Conservation (phyloP, 176 grass and related monocot species). For the Elaeis guineensis region DNA sequence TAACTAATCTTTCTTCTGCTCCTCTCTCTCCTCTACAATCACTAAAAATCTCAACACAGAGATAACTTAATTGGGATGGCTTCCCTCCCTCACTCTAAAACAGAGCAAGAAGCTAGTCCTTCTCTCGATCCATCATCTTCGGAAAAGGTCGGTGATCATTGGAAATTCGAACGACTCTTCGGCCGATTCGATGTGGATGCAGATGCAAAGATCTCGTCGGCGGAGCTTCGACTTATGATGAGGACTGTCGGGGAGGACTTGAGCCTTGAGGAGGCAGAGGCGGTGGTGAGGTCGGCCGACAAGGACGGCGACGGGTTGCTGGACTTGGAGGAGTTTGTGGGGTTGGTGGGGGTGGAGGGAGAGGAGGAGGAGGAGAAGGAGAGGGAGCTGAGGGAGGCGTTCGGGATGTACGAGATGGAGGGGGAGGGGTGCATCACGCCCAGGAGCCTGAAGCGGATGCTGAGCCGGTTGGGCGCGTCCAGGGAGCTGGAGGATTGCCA, state of each 20-base stretch:
- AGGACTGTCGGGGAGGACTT: conserved; percentile 18
- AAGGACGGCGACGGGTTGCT: conserved; percentile 24
- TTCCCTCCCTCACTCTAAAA: too few relatives aligned
- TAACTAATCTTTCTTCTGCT: too few relatives aligned
- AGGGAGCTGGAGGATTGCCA: conserved; percentile 24
- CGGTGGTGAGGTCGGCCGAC: conserved; percentile 19
- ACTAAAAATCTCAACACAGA: too few relatives aligned
- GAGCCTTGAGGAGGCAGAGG: conserved; percentile 21
- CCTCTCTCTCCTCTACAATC: too few relatives aligned
- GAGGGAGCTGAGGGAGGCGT: conserved; percentile 24
- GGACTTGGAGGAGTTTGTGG: conserved; percentile 28
- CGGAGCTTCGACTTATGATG: conserved; percentile 22
- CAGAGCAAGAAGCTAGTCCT: too few relatives aligned
- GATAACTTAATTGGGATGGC: too few relatives aligned
- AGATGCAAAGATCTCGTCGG: conserved; percentile 20
- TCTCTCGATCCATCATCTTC: too few relatives aligned
- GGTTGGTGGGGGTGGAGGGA: conserved; percentile 12
- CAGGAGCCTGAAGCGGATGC: conserved; percentile 30
- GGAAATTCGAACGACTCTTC: conserved; percentile 4
- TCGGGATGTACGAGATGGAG: conserved; percentile 35
- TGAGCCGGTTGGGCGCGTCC: conserved; percentile 21
- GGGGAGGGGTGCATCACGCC: conserved; percentile 28
- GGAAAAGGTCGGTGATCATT: too few relatives aligned
- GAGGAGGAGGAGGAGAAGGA: conserved; percentile 3
- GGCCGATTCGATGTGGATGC: conserved; percentile 17